Evolutionary conservation across 257 asterid genomes (phyloP).

Genomic region (Coffea eugenioides): DNA sequence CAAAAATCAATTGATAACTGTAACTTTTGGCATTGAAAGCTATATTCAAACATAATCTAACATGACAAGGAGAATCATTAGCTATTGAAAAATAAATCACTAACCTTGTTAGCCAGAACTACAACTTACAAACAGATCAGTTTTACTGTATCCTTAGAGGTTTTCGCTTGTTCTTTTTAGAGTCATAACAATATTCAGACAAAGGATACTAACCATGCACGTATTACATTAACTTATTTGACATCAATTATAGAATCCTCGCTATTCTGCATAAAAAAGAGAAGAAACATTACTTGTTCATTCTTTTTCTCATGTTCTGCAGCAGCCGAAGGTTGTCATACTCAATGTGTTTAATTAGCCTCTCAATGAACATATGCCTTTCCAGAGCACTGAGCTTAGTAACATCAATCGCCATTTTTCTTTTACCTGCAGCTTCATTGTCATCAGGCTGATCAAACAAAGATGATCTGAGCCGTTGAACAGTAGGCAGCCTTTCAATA

Average conservation of each 20-base stretch:
- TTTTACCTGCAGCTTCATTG: conserved; percentile 1
- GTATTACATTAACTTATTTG: too few species aligned
- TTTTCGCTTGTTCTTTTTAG: background rate
- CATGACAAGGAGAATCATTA: background rate
- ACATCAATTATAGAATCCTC: conserved; percentile 20
- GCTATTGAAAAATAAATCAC: background rate
- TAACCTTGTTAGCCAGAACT: background rate
- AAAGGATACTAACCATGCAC: background rate
- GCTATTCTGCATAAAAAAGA: conserved; percentile 28
- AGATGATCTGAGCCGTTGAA: conserved; percentile 30
- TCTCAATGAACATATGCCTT: conserved; percentile 33
- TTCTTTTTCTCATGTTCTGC: conserved; percentile 32
- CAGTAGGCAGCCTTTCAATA: conserved; percentile 43
- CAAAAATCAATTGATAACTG: background rate
- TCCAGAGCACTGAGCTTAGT: conserved; percentile 40
- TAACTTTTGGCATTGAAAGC: background rate
- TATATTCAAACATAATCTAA: too few species aligned
- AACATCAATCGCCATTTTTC: conserved; percentile 34
- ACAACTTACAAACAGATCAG: background rate
- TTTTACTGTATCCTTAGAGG: background rate
- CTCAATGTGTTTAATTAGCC: conserved; percentile 34
- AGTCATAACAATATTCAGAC: background rate
- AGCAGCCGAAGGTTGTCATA: conserved; percentile 44
- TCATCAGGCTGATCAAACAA: conserved; percentile 25
- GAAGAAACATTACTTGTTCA: conserved; percentile 33